Evolutionary conservation across 169 alveolate species (phyloP).

Genomic region (Plasmodium chabaudi): DNA sequence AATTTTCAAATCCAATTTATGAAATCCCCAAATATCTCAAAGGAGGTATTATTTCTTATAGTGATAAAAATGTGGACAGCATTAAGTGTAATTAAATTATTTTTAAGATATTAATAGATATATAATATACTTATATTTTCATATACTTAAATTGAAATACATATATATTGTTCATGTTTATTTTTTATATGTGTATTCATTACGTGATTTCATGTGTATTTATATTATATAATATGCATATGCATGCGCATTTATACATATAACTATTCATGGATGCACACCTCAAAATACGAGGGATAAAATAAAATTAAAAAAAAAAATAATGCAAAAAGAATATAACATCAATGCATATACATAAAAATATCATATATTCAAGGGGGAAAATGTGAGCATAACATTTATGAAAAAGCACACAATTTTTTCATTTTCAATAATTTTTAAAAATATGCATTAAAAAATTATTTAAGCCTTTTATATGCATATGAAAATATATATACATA

Average conservation of each 20-base stretch:
- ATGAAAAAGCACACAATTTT: neutral
- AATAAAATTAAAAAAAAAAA: slow-evolving; percentile 49
- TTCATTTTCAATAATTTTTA: slow-evolving; percentile 2
- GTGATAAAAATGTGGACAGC: too few relatives aligned
- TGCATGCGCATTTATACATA: slow-evolving; percentile 22
- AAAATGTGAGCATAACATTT: too few relatives aligned
- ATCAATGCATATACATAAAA: too few relatives aligned
- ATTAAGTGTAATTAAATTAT: too few relatives aligned
- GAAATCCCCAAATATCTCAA: neutral
- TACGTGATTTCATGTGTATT: neutral
- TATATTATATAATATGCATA: neutral
- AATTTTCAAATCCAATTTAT: slow-evolving; percentile 3
- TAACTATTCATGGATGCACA: slow-evolving; percentile 11
- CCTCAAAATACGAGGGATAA: slow-evolving; percentile 14
- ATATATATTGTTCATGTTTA: neutral
- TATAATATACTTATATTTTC: too few relatives aligned
- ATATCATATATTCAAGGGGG: too few relatives aligned
- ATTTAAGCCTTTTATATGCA: slow-evolving; percentile 5
- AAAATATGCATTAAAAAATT: slow-evolving; percentile 20
- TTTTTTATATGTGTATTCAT: neutral
- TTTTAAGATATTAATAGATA: too few relatives aligned
- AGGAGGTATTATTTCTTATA: too few relatives aligned
- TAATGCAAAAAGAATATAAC: slow-evolving; percentile 6
- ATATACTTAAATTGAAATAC: too few relatives aligned
- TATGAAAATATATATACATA: slow-evolving; percentile 6